These are phyloP conservation scores for Leccinum subgranulosum DNA, from an alignment of 768 basidiomycete genomes.

Conservation along the genomic window DNA sequence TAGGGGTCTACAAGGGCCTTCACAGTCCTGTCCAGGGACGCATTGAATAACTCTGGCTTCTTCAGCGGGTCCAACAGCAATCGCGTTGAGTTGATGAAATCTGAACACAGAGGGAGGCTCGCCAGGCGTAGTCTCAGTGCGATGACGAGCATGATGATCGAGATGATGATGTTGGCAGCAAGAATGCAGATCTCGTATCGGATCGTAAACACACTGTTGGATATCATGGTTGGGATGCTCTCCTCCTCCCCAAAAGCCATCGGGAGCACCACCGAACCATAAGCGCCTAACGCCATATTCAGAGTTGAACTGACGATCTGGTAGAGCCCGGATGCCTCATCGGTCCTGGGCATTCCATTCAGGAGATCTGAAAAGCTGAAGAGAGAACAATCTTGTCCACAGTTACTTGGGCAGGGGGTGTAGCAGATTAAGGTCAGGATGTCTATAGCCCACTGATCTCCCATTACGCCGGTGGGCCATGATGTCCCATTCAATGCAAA, in stretches of 20 bases:
- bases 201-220: not conserved
- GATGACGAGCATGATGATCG: slow-evolving; percentile 1
- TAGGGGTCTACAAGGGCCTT: not conserved
- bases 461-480: not conserved
- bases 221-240: not conserved
- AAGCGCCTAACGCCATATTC: not conserved
- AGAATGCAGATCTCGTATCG: not conserved
- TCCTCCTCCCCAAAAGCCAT: too few species aligned
- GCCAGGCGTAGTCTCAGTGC: slow-evolving; percentile 1
- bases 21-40: not conserved
- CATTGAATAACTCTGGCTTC: slow-evolving; percentile 11
- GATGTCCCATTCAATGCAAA: not conserved
- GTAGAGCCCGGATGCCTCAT: too few species aligned
- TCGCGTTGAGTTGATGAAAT: slow-evolving; percentile 8
- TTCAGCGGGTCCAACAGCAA: slow-evolving; percentile 1
- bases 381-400: not conserved
- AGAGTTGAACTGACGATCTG: not conserved
- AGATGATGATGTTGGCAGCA: not conserved
- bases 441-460: not conserved
- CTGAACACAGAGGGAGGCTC: not conserved
- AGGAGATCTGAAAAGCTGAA: not conserved
- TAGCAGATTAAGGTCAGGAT: slow-evolving; percentile 1
- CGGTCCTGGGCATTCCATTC: not conserved
- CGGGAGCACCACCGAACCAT: not conserved
- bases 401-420: not conserved